Conservation (phyloP, 108 stramenopile genomes). For the Chaetoceros muelleri region DNA sequence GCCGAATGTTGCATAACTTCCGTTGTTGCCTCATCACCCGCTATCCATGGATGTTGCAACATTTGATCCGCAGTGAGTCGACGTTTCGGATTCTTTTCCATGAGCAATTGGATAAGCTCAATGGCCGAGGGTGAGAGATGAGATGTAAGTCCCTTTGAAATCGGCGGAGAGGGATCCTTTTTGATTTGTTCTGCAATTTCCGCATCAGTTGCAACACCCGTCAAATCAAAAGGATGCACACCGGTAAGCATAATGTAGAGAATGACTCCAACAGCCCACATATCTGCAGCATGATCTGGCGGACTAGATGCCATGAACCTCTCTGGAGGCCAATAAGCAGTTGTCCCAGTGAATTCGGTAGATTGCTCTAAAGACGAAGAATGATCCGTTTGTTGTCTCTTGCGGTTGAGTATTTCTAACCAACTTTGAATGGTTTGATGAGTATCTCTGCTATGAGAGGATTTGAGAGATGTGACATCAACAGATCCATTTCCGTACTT, state of each 20-base stretch:
- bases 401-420: neutral
- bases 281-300: slow-evolving; percentile 27
- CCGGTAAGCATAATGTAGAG: slow-evolving; percentile 81
- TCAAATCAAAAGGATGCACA: slow-evolving; percentile 68
- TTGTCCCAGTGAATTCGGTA: slow-evolving; percentile 36
- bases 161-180: slow-evolving; percentile 25
- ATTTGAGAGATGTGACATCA: slow-evolving; percentile 6
- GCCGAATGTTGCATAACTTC: slow-evolving; percentile 69
- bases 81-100: slow-evolving; percentile 38
- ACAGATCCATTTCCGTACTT: slow-evolving; percentile 4
- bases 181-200: slow-evolving; percentile 46
- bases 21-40: slow-evolving; percentile 59
- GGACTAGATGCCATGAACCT: slow-evolving; percentile 17
- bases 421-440: neutral
- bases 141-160: slow-evolving; percentile 15
- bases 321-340: slow-evolving; percentile 82
- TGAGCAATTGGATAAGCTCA: slow-evolving; percentile 35
- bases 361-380: neutral
- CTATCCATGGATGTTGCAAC: slow-evolving; percentile 58
- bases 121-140: slow-evolving; percentile 48
- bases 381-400: neutral
- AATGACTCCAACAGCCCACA: slow-evolving; percentile 78
- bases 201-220: slow-evolving; percentile 45
- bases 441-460: neutral
- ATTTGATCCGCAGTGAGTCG: slow-evolving; percentile 49